Percentiles rank a stretch among this genome's conserved stretches.
phyloP scores from a whole-genome alignment of 169 alveolate species.

The Theileria equi region DNA sequence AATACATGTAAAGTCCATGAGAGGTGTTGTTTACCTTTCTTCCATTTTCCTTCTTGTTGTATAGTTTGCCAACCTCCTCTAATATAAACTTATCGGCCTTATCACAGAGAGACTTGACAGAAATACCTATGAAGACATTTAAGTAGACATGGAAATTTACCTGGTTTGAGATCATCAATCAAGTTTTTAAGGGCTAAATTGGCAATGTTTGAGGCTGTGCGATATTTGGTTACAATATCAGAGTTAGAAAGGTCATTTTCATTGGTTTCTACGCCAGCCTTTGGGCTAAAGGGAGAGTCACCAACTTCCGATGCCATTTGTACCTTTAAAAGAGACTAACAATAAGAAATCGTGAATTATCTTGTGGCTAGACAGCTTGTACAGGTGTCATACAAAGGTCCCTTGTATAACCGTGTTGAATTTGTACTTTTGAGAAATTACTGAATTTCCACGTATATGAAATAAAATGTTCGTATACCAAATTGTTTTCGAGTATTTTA shows the following conservation, averaged over 20 bases:
- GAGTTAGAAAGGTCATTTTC: slow-evolving; percentile 59
- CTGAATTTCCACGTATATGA: too few relatives aligned
- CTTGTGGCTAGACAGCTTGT: too few relatives aligned
- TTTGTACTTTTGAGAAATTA: too few relatives aligned
- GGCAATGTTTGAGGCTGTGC: slow-evolving; percentile 59
- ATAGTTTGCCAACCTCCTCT: slow-evolving; percentile 43
- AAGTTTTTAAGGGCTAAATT: slow-evolving; percentile 41
- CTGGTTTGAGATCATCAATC: slow-evolving; percentile 32
- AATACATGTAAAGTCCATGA: background rate
- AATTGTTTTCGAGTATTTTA: too few relatives aligned
- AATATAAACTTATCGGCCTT: slow-evolving; percentile 34
- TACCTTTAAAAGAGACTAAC: too few relatives aligned
- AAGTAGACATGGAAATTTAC: background rate
- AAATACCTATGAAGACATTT: slow-evolving; percentile 21
- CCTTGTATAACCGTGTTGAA: too few relatives aligned
- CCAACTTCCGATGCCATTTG: slow-evolving; percentile 8
- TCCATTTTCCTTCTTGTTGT: slow-evolving; percentile 68
- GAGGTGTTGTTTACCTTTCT: slow-evolving; percentile 43
- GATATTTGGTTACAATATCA: slow-evolving; percentile 64
- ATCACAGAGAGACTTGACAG: slow-evolving; percentile 46
- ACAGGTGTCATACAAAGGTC: too few relatives aligned
- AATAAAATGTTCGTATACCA: too few relatives aligned
- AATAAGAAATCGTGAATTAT: too few relatives aligned
- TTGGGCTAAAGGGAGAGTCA: background rate
- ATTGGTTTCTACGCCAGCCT: slow-evolving; percentile 16